Evolutionary conservation across 371 early-diverging fungal genomes (phyloP).

Genomic region (Cokeromyces recurvatus): DNA sequence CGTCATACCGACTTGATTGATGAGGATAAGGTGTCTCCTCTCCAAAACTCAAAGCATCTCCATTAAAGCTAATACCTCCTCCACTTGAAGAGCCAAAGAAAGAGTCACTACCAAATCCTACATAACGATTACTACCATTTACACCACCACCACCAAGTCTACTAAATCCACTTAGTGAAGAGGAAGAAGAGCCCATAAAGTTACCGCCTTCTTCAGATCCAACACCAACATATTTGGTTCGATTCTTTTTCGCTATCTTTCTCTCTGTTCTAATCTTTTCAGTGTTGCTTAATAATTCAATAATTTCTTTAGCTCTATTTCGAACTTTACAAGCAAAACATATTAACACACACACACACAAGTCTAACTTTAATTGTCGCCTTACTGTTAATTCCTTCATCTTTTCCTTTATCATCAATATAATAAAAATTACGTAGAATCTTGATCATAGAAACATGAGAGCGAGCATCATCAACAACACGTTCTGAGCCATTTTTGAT

Average conservation of each 20-base stretch:
- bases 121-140: slow-evolving; percentile 22
- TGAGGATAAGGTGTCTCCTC: slow-evolving; percentile 24
- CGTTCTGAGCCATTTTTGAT: slow-evolving; percentile 93
- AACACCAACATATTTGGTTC: slow-evolving; percentile 82
- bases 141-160: slow-evolving; percentile 12
- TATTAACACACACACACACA: no score
- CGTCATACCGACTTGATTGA: slow-evolving; percentile 20
- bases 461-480: slow-evolving; percentile 83
- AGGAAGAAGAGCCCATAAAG: slow-evolving; percentile 15
- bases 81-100: slow-evolving; percentile 15
- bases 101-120: slow-evolving; percentile 52
- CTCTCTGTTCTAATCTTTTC: slow-evolving; percentile 81
- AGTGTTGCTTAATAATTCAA: slow-evolving; percentile 72
- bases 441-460: slow-evolving; percentile 82
- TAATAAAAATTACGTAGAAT: slow-evolving; percentile 77
- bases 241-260: slow-evolving; percentile 82
- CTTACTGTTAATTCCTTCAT: slow-evolving; percentile 93
- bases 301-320: slow-evolving; percentile 87
- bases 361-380: no score
- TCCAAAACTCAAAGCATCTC: slow-evolving; percentile 24
- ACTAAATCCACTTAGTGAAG: slow-evolving; percentile 8
- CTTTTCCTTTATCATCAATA: slow-evolving; percentile 91
- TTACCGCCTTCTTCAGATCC: slow-evolving; percentile 47
- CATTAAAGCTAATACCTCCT: slow-evolving; percentile 26
- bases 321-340: slow-evolving; percentile 71